These are phyloP conservation scores for Vinca minor DNA, from an alignment of 257 asterid genomes.

Conservation along the genomic window DNA sequence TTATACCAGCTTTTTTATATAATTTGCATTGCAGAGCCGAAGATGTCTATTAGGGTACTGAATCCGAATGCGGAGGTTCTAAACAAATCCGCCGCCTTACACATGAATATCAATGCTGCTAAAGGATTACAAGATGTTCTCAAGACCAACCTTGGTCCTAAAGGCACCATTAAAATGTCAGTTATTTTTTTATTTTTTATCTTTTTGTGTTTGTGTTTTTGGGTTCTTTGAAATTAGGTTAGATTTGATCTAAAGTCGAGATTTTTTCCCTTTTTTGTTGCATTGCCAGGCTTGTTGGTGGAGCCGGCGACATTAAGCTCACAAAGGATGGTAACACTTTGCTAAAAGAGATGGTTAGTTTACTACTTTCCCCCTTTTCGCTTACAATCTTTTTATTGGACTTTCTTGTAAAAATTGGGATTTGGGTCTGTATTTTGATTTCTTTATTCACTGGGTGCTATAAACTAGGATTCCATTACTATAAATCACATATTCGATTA, in stretches of 20 bases:
- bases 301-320: slow-evolving; percentile 97
- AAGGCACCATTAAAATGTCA: slow-evolving; percentile 96
- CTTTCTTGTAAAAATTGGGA: not conserved
- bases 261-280: too few relatives aligned
- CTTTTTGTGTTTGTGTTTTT: not conserved
- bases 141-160: slow-evolving; percentile 92
- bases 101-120: slow-evolving; percentile 97
- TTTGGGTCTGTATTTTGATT: not conserved
- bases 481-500: not conserved
- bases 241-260: not conserved
- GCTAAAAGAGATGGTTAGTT: slow-evolving; percentile 87
- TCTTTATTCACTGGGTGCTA: not conserved
- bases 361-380: not conserved
- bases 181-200: too few relatives aligned
- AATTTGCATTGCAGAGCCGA: slow-evolving; percentile 8
- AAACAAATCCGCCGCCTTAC: slow-evolving; percentile 95
- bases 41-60: slow-evolving; percentile 78
- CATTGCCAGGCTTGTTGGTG: slow-evolving; percentile 95
- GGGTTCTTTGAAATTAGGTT: too few relatives aligned
- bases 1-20: too few relatives aligned
- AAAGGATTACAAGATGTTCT: slow-evolving; percentile 97
- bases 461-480: not conserved
- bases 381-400: not conserved
- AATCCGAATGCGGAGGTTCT: slow-evolving; percentile 99
- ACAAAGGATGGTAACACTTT: slow-evolving; percentile 97